These are phyloP conservation scores for Mycena vitilis DNA, from an alignment of 768 basidiomycete species.

Conservation along the genomic window DNA sequence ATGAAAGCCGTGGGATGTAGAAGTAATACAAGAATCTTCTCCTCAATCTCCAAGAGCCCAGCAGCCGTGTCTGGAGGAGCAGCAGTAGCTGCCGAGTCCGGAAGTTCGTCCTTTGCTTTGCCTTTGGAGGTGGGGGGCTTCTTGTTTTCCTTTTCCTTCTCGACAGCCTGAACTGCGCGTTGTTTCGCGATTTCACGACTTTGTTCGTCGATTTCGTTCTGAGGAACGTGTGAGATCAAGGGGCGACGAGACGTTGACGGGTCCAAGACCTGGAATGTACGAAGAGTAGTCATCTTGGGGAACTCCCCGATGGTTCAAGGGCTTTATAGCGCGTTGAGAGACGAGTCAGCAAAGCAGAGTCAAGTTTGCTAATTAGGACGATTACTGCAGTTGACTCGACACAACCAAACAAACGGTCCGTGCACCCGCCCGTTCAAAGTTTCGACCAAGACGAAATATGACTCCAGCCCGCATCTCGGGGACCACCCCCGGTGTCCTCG, in stretches of 20 bases:
- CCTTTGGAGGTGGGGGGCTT: conserved; percentile 48
- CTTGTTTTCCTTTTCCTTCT: conserved; percentile 51
- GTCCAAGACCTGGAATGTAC: conserved; percentile 54
- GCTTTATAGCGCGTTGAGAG: conserved; percentile 29
- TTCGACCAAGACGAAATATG: conserved; percentile 5
- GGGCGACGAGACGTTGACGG: conserved; percentile 16
- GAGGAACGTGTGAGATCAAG: conserved; percentile 42
- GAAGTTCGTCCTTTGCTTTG: conserved; percentile 52
- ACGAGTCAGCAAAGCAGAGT: conserved; percentile 39
- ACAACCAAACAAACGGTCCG: background rate
- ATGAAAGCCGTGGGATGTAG: conserved; percentile 9
- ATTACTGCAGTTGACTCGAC: background rate
- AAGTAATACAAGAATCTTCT: conserved; percentile 61
- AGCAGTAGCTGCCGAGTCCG: background rate
- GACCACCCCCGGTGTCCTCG: conserved; percentile 71
- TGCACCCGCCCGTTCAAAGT: background rate
- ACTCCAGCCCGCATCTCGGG: conserved; percentile 45
- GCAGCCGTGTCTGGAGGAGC: conserved; percentile 36
- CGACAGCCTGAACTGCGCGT: conserved; percentile 50
- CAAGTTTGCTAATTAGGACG: conserved; percentile 4
- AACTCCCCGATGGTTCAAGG: background rate
- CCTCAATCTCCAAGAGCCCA: conserved; percentile 62
- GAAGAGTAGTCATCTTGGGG: conserved; percentile 62
- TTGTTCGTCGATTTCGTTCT: conserved; percentile 82
- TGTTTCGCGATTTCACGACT: conserved; percentile 75